Evolutionary conservation across 225 moss, liverwort and hornwort species (phyloP).

Genomic region (Takakia lepidozioides): DNA sequence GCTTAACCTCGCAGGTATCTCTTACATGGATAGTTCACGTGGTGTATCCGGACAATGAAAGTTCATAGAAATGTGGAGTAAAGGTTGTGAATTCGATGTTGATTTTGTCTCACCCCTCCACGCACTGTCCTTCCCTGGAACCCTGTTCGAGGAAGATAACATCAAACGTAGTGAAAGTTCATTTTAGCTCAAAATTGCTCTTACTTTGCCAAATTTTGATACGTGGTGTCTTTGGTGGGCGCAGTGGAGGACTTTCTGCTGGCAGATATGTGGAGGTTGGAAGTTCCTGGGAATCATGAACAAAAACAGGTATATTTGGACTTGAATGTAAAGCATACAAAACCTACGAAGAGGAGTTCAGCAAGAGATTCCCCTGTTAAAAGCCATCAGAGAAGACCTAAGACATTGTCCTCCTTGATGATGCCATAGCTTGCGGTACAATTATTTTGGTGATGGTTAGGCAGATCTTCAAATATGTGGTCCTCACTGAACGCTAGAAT

Average conservation of each 20-base stretch:
- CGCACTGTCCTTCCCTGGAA: no score
- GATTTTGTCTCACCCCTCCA: no score
- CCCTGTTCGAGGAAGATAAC: no score
- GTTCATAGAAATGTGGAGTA: background rate
- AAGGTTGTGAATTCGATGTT: background rate
- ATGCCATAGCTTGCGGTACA: background rate
- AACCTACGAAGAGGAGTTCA: no score
- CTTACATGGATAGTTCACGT: no score
- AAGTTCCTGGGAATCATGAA: constrained; percentile 29
- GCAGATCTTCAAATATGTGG: background rate
- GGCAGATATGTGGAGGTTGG: constrained; percentile 19
- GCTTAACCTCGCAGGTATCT: no score
- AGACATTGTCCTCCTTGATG: no score
- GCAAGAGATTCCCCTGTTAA: no score
- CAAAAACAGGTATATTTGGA: constrained; percentile 23
- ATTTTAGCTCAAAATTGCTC: background rate
- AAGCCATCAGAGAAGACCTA: background rate
- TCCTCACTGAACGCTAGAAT: no score
- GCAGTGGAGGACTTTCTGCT: constrained; percentile 48
- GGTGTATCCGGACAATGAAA: no score
- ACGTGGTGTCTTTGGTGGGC: background rate
- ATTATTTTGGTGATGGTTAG: background rate
- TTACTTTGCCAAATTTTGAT: background rate
- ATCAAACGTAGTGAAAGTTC: background rate
- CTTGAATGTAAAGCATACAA: background rate